Evolutionary conservation across 495 filamentous ascomycete genomes (phyloP).

Genomic region (Lophium mytilinum): DNA sequence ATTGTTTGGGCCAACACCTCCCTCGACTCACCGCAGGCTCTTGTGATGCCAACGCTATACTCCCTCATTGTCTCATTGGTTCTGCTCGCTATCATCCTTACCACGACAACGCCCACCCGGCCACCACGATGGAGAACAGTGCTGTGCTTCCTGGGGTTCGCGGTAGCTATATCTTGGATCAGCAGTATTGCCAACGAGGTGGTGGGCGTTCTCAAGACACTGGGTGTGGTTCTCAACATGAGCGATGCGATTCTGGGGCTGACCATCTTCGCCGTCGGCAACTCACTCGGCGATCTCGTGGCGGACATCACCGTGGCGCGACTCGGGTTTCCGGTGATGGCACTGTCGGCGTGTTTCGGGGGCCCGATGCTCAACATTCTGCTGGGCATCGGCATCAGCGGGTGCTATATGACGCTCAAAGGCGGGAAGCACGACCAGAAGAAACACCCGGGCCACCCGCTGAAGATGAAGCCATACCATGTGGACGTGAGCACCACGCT

Average conservation of each 20-base stretch:
- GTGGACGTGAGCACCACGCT: slow-evolving; percentile 79
- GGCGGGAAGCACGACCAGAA: slow-evolving; percentile 45
- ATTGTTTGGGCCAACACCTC: slow-evolving; percentile 66
- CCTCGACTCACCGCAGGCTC: slow-evolving; percentile 40
- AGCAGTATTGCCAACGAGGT: slow-evolving; percentile 94
- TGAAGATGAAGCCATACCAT: slow-evolving; percentile 48
- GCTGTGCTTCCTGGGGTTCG: slow-evolving; percentile 84
- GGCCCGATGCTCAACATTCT: slow-evolving; percentile 98
- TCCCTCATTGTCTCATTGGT: slow-evolving; percentile 62
- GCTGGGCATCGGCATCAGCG: slow-evolving; percentile 82
- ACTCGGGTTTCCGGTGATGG: slow-evolving; percentile 95
- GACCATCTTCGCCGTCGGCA: slow-evolving; percentile 95
- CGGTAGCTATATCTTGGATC: slow-evolving; percentile 90
- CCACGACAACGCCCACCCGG: slow-evolving; percentile 46
- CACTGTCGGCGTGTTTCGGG: slow-evolving; percentile 88
- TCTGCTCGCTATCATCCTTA: slow-evolving; percentile 54
- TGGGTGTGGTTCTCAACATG: slow-evolving; percentile 88
- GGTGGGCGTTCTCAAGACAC: slow-evolving; percentile 85
- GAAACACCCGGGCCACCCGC: slow-evolving; percentile 50
- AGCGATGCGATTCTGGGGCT: slow-evolving; percentile 93
- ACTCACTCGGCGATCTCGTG: slow-evolving; percentile 88
- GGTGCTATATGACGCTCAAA: slow-evolving; percentile 71
- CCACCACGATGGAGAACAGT: slow-evolving; percentile 62
- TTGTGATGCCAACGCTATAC: slow-evolving; percentile 59
- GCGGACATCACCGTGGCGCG: slow-evolving; percentile 90